Evolutionary conservation across 768 basidiomycete genomes (phyloP).

Genomic region (Boletus subcaerulescens): DNA sequence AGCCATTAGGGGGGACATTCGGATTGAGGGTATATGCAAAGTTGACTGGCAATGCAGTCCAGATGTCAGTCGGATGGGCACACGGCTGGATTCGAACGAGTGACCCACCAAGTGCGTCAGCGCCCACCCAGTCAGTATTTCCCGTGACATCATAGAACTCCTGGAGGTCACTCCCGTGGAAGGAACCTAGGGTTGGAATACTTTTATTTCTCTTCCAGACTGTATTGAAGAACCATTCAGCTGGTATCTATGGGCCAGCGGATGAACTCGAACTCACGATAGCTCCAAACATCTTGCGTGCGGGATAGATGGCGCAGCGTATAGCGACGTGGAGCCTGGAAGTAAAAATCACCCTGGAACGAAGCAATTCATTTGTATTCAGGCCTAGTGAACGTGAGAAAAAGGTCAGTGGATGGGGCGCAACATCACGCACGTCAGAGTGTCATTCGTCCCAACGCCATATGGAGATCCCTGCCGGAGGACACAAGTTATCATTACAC

Average conservation of each 20-base stretch:
- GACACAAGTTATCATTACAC: not conserved
- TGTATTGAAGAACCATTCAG: not conserved
- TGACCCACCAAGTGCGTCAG: constrained; percentile 10
- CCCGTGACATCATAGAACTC: constrained; percentile 12
- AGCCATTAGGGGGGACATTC: constrained; percentile 3
- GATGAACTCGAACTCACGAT: not conserved
- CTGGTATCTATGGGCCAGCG: not conserved
- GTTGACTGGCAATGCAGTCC: constrained; percentile 9
- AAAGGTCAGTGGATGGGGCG: too few relatives aligned
- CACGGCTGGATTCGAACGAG: not conserved
- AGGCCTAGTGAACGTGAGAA: not conserved
- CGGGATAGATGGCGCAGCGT: constrained; percentile 5
- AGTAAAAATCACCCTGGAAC: constrained; percentile 18
- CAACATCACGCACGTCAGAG: constrained; percentile 3
- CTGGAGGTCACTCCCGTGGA: constrained; percentile 18
- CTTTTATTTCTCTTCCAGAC: constrained; percentile 6
- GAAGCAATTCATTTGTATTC: not conserved
- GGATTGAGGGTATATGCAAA: constrained; percentile 16
- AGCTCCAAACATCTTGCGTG: constrained; percentile 14
- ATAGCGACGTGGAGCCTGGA: constrained; percentile 5
- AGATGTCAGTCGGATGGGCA: not conserved
- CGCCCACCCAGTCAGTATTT: constrained; percentile 12
- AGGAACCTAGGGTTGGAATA: constrained; percentile 11
- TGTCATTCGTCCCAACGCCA: constrained; percentile 22
- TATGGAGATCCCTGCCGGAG: constrained; percentile 25